Base-by-base conservation (phyloP, 371 early-diverging fungal species). In the Syncephalis plumigaleata region DNA sequence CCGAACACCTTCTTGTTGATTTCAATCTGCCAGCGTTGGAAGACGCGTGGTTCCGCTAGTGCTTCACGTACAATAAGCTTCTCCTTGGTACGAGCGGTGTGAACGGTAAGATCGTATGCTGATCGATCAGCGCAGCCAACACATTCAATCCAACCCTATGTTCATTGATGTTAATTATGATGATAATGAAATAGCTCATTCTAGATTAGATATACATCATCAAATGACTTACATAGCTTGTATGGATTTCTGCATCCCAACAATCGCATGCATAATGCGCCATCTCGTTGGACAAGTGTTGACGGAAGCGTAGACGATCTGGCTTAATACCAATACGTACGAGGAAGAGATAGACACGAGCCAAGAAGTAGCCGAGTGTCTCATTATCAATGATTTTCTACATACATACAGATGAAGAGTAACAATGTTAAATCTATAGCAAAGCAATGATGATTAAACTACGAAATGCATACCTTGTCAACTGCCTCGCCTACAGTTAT, bases 101-200 rank as follows among this genome's bases (percentile, higher is more conserved):
- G 99, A 20, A 84, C 87, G 11, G 89, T 83, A 56, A 99, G 70
- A 61, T 99, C 99, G 61, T 87, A 99, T 44, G 95, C 98, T 3
- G 95, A 88, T 51, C 99, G 86, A 65, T 99, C 99, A 46, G 99
- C 99, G 67, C 99, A 98, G 45, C 99, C 99, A 50, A 99, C 98
- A 64, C 98, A 98, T 67, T 99, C 99, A 63, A 98, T 87, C 98
- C 98, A 99, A 48, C 99, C 99, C 31, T 31, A 31, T 31, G 4
- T 31, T 11, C 11, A 31, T 70, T 81, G 68, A 16, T 62, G 53
- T 18, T 36, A 23, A 37, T 17, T 20, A 37, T 42, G 4, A 7
- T 31, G 31, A 7, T 31, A n/a, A n/a, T 23, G 50, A 50, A 48
- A 45, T 9, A 55, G 24, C 27, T 31, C 20, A 31, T 13, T n/a